Evolutionary conservation across 164 flowering plant genomes (phyloP), one percentile per base, ranked within the genome.

Genomic region (Macadamia tetraphylla): DNA sequence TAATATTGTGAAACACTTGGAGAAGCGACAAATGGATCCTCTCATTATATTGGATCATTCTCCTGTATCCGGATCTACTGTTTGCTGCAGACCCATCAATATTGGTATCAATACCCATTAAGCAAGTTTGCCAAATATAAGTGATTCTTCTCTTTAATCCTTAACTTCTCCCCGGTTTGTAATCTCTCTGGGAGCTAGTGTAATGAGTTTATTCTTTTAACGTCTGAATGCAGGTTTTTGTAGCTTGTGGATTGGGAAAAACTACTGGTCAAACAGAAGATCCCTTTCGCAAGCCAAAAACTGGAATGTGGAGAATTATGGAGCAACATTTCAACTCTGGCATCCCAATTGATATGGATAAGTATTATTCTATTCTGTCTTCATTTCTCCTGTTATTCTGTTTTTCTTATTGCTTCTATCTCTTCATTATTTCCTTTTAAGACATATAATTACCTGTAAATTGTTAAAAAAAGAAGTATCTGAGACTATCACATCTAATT

Each of bases 271-370:
- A 74, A 68, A 80, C 60, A 30, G 88, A 80, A 68, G 98, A 92
- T 46, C 81, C 79, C 42, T 94, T 76, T 71, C 91, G 98, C 63
- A 94, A 94, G 65, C 98, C 98, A 29, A 83, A 86, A 62, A 71
- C 94, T 63, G 97, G 98, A 60, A 91, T 94, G 98, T 94, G 98
- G 98, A 81, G 71, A 29, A 74, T 94, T 48, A 84, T 94, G 98
- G 87, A 86, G 80, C 76, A 85, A 57, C 79, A 88, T 59, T 91
- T 94, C 80, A 94, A 94, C 77, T 88, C 97, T 65, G 94, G 96
- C 73, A 82, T 90, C 60, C 31, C 83, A 15, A 74, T 89, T 66
- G 92, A 94, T 75, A 86, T 86, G 88, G 89, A 91, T 71, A 85
- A 85, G 97, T 93, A 82, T 58, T 69, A 65, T 46, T 61, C 61